Base-by-base conservation (phyloP, 2,329 filamentous ascomycete species). In the Cordyceps cateniannulata region DNA sequence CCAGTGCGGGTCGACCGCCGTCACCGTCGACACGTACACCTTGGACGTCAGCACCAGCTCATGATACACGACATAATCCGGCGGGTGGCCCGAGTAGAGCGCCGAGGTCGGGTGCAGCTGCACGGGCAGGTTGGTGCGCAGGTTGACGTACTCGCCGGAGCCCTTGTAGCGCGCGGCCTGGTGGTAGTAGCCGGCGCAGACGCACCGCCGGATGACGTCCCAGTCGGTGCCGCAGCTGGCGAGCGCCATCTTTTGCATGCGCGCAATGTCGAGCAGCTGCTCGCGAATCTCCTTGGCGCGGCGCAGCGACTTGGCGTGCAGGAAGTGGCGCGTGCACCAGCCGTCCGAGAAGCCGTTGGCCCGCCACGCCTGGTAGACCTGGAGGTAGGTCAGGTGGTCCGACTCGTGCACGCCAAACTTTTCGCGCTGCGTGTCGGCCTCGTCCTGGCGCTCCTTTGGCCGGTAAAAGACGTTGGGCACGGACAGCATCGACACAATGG, bases 351-450 rank as follows among this genome's bases (percentile, higher is more conserved):
- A 88, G 1, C 91, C 90, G 71, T 99, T 97, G 54, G 89, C 82
- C 74, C 90, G 91, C 95, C 95, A 99, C 71, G 97, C 93, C 8
- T 88, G 88, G 76, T 96, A 99, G 1, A 99, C 95, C 70, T 98
- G 93, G 3, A 99, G 84, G 48, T 97, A 89, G 0, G 95, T 99
- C 45, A 99, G 79, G 72, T 99, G 95, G 72, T 99, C 95, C 1
- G 92, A 97, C 75, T 99, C 95, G 29, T 95, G 92, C 8, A 99
- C 95, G 76, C 96, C 98, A 75, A 99, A 99, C 73, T 98, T 98
- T 72, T 99, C 95, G 29, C 93, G 86, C 38, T 95, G 93, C 0
- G 93, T 87, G 69, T 99, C 95, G 6, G 93, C 95, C 77, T 99
- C 95, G 70, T 99, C 95, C 69, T 96, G 90, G 1, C 95, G 88